Base-by-base conservation (phyloP, 352 stramenopile species). In the Globisporangium spiculum region DNA sequence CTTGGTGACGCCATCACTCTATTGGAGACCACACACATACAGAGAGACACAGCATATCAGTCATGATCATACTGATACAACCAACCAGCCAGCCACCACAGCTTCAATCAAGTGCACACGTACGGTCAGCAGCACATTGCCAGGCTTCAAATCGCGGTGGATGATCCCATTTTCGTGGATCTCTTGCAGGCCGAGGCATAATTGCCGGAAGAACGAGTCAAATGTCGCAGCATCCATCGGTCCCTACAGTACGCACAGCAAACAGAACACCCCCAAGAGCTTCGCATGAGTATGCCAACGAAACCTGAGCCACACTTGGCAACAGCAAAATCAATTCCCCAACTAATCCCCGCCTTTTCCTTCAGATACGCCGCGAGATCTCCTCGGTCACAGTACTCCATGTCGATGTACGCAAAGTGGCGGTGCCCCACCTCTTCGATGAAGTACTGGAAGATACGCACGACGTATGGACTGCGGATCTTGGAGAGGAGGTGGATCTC, bases 361-460 rank as follows among this genome's bases (percentile, higher is more conserved):
- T 77, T 63, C 20, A 91, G 70, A 56, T 75, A 68, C 61, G 77
- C 57, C 57, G 67, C 48, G 50, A 92, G 66, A 63, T 92, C 83
- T 4, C 87, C 85, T 24, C 71, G 62, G 58, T 91, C 84, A 62
- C 86, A 94, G 48, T 80, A 93, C 70, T 94, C 87, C 80, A 93
- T 91, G 65, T 91, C 84, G 44, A 94, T 91, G 79, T 93, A 94
- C 20, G 81, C 82, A 72, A 92, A 92, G 55, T 88, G 82, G 34
- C 82, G 76, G 32, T 91, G 83, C 3, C 79, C 85, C n/a, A 94
- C 80, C 52, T 90, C 77, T 60, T 94, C 87, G 52, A 91, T 81
- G 52, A 92, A 94, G 60, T 91, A 93, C 34, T 88, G 69, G 50
- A 78, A 71, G n/a, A 94, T 84, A 32, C 80, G 79, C 44, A 94